A percentile compares a stretch with the other conserved stretches of the same genome.
phyloP scores from a whole-genome alignment of 2,329 filamentous ascomycete species.

The Cadophora sp. region DNA sequence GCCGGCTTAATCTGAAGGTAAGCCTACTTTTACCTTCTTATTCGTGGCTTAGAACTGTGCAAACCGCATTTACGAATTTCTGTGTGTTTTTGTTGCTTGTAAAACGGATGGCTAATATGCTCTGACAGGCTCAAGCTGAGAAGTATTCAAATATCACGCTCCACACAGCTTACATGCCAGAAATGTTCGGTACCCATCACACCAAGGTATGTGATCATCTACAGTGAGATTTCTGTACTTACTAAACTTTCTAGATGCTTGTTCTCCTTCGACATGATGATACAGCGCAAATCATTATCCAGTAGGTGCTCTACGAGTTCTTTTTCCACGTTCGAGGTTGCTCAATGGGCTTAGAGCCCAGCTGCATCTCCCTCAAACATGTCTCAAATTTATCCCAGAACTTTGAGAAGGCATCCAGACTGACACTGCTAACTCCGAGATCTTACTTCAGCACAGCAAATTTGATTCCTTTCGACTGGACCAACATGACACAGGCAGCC shows the following conservation, averaged over 20 bases:
- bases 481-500: conserved; percentile 83
- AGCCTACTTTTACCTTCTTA: conserved; percentile 49
- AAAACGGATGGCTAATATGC: background rate
- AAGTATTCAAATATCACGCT: conserved; percentile 72
- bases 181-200: conserved; percentile 86
- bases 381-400: background rate
- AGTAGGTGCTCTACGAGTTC: conserved; percentile 46
- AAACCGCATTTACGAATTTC: background rate
- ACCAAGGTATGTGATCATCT: conserved; percentile 44
- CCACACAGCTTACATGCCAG: conserved; percentile 79
- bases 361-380: background rate
- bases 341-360: background rate
- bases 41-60: background rate
- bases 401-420: background rate
- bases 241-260: conserved; percentile 71
- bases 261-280: conserved; percentile 81
- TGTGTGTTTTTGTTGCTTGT: background rate
- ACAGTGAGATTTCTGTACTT: no score
- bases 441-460: conserved; percentile 68
- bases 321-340: background rate
- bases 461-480: conserved; percentile 88
- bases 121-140: conserved; percentile 62
- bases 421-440: background rate
- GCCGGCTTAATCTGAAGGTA: conserved; percentile 50
- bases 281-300: conserved; percentile 79